Percentiles rank a stretch among this genome's conserved stretches.
These are phyloP conservation scores for Colletotrichum neosansevieriae DNA, from an alignment of 2,329 filamentous ascomycete species.

Conservation along the genomic window DNA sequence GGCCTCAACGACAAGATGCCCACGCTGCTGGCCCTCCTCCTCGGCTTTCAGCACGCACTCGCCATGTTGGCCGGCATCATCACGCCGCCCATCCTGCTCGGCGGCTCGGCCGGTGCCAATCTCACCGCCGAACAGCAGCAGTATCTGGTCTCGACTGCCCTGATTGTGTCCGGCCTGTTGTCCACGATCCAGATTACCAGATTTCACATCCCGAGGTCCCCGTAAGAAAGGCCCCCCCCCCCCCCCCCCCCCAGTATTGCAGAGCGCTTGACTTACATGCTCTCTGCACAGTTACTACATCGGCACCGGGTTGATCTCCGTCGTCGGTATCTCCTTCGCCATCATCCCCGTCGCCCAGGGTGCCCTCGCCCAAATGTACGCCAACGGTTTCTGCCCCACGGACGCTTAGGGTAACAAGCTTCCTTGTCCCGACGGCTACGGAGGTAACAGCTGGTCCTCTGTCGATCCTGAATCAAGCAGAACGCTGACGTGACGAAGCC, in stretches of 20 bases:
- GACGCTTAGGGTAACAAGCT: constrained; percentile 73
- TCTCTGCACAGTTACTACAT: constrained; percentile 71
- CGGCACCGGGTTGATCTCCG: constrained; percentile 83
- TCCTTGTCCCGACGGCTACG: constrained; percentile 82
- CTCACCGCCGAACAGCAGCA: constrained; percentile 71
- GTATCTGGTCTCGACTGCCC: constrained; percentile 82
- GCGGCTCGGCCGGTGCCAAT: constrained; percentile 72
- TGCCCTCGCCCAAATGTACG: constrained; percentile 82
- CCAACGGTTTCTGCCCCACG: constrained; percentile 74
- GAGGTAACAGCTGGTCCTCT: constrained; percentile 50
- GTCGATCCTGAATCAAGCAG: not conserved
- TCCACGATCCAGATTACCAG: constrained; percentile 82
- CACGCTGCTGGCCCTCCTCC: constrained; percentile 76
- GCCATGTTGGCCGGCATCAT: constrained; percentile 83
- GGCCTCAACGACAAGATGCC: constrained; percentile 86
- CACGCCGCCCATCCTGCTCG: constrained; percentile 81
- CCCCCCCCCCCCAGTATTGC: too few species aligned
- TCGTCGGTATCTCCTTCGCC: constrained; percentile 83
- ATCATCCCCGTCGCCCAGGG: constrained; percentile 80
- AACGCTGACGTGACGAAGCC: constrained; percentile 58
- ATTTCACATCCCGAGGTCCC: constrained; percentile 77
- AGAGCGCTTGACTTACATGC: constrained; percentile 10
- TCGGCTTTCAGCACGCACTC: constrained; percentile 84
- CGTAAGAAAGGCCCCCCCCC: too few species aligned
- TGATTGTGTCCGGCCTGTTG: constrained; percentile 83